Evolutionary conservation across 2,329 filamentous ascomycete genomes (phyloP).

Genomic region (Phoma herbarum): DNA sequence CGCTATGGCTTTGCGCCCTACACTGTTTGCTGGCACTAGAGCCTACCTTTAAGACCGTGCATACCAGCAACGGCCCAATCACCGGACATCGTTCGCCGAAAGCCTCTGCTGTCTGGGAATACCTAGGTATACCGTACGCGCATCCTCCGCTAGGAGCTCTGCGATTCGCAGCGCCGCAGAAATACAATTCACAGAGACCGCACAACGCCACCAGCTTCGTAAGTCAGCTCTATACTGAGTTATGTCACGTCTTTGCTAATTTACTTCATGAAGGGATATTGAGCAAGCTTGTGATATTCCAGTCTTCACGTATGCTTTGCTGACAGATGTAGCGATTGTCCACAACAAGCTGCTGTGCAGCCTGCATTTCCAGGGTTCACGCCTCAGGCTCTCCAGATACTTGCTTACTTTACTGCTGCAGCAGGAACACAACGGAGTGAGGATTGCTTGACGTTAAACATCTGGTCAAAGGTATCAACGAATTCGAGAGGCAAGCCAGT

Average conservation of each 20-base stretch:
- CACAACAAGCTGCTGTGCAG: constrained; percentile 31
- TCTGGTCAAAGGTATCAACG: constrained; percentile 41
- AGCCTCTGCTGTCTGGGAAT: constrained; percentile 37
- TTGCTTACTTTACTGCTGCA: constrained; percentile 30
- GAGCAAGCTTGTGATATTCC: constrained; percentile 1
- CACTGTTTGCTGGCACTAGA: neutral
- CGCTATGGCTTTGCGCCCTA: neutral
- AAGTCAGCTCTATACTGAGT: constrained; percentile 1
- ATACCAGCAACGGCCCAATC: constrained; percentile 27
- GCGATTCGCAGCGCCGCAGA: constrained; percentile 41
- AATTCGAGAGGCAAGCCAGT: constrained; percentile 45
- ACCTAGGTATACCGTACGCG: constrained; percentile 48
- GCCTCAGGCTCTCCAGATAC: constrained; percentile 28
- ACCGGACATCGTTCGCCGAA: constrained; percentile 36
- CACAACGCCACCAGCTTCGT: constrained; percentile 27
- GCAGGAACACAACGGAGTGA: constrained; percentile 34
- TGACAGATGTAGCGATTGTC: constrained; percentile 30
- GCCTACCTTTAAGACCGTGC: neutral
- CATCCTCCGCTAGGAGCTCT: constrained; percentile 42
- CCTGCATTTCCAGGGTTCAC: constrained; percentile 36
- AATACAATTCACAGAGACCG: constrained; percentile 17
- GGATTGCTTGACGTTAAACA: constrained; percentile 45
- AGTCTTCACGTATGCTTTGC: neutral
- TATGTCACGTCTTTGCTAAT: neutral
- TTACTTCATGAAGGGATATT: constrained; percentile 21